Conservation (phyloP, 106 monocot species). For the Dactylorhiza incarnata region DNA sequence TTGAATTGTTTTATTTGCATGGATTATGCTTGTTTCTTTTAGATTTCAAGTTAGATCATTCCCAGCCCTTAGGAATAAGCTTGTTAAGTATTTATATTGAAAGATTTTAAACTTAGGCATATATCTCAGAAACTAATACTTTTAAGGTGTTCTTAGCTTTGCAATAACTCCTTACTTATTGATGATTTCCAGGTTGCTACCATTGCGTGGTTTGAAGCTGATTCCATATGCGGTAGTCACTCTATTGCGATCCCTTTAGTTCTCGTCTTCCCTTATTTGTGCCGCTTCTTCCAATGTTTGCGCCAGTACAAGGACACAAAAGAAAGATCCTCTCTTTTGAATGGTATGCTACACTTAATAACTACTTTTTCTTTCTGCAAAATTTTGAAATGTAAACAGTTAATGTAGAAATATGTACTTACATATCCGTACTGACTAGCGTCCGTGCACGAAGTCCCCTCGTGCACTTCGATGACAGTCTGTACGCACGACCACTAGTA, state of each 20-base stretch:
- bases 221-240: slow-evolving; percentile 95
- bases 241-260: slow-evolving; percentile 82
- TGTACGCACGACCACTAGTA: too few species aligned
- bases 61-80: neutral
- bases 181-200: slow-evolving; percentile 71
- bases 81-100: neutral
- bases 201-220: slow-evolving; percentile 98
- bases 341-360: slow-evolving; percentile 40
- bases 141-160: neutral
- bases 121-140: neutral
- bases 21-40: neutral
- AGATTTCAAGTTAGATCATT: neutral
- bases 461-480: too few species aligned
- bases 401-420: too few species aligned
- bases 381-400: neutral
- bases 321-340: slow-evolving; percentile 74
- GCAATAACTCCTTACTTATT: neutral
- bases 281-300: slow-evolving; percentile 87
- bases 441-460: too few species aligned
- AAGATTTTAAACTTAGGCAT: neutral
- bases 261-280: slow-evolving; percentile 85
- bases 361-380: neutral
- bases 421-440: too few species aligned
- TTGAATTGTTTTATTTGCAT: neutral
- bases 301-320: slow-evolving; percentile 89